Evolutionary conservation across 108 stramenopile genomes (phyloP).

Genomic region (Fragilaria crotonensis): DNA sequence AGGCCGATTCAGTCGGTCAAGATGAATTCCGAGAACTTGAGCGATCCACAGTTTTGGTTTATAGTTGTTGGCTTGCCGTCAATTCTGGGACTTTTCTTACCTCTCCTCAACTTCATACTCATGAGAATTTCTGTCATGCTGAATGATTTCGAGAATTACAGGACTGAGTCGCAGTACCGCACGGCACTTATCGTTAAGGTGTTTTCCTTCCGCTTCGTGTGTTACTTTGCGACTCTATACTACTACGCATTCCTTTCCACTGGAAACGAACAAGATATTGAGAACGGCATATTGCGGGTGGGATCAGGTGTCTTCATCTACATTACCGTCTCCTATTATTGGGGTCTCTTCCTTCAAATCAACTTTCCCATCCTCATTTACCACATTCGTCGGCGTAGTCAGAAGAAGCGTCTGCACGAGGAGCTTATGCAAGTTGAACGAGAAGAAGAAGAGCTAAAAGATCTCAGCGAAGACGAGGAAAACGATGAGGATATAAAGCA

Average conservation of each 20-base stretch:
- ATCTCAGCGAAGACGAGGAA: constrained; percentile 17
- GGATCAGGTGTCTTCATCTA: constrained; percentile 71
- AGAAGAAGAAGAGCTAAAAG: constrained; percentile 30
- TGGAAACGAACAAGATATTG: constrained; percentile 37
- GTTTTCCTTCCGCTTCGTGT: constrained; percentile 96
- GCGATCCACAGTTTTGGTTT: constrained; percentile 79
- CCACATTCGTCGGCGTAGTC: constrained; percentile 45
- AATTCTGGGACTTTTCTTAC: constrained; percentile 77
- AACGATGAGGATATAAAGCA: constrained; percentile 2
- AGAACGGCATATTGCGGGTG: constrained; percentile 81
- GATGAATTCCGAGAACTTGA: constrained; percentile 46
- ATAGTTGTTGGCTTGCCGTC: constrained; percentile 69
- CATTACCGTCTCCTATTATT: constrained; percentile 81
- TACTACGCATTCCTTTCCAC: constrained; percentile 87
- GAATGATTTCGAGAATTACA: constrained; percentile 93
- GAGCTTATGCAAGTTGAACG: constrained; percentile 54
- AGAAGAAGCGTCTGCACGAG: constrained; percentile 34
- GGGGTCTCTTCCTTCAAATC: constrained; percentile 75
- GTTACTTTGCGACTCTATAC: constrained; percentile 93
- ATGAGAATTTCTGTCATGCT: constrained; percentile 71
- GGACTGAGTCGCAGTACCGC: constrained; percentile 88
- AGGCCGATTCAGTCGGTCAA: constrained; percentile 43
- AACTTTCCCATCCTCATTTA: constrained; percentile 69
- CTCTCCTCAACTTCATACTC: constrained; percentile 73
- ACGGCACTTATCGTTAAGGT: constrained; percentile 95